Conservation (phyloP, 805 yeast species). For the Metschnikowia cubensis region DNA sequence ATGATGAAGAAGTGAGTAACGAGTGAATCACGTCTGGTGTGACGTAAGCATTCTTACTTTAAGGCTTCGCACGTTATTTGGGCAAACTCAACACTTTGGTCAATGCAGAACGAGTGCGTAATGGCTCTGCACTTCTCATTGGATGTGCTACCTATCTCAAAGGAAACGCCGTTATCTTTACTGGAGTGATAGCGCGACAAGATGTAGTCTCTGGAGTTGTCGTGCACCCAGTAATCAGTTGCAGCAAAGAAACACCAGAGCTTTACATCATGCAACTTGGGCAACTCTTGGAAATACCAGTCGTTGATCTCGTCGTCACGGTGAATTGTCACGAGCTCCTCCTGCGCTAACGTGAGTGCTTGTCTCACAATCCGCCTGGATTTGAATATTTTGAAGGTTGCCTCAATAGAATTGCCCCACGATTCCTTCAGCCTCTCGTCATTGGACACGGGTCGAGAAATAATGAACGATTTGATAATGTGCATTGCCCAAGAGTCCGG, state of each 20-base stretch:
- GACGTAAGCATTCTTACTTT: conserved; percentile 2
- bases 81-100: conserved; percentile 51
- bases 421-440: conserved; percentile 19
- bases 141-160: conserved; percentile 31
- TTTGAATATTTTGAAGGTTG: conserved; percentile 40
- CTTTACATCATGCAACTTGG: conserved; percentile 20
- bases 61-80: conserved; percentile 30
- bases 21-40: not conserved
- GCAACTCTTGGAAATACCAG: conserved; percentile 33
- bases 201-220: conserved; percentile 45
- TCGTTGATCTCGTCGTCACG: conserved; percentile 51
- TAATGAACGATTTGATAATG: conserved; percentile 21
- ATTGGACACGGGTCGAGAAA: conserved; percentile 24
- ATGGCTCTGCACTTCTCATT: conserved; percentile 27
- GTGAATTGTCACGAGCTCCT: conserved; percentile 54
- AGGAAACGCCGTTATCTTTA: conserved; percentile 25
- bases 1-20: not conserved
- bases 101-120: conserved; percentile 59
- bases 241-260: conserved; percentile 58
- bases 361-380: conserved; percentile 48
- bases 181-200: conserved; percentile 32
- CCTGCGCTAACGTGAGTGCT: conserved; percentile 51
- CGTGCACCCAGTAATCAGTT: conserved; percentile 65
- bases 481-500: conserved; percentile 20
- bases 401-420: conserved; percentile 37